Percentiles rank a stretch among this genome's conserved stretches.
Conservation (phyloP, 192 early-diverging fungal species). For the Radiomyces spectabilis region DNA sequence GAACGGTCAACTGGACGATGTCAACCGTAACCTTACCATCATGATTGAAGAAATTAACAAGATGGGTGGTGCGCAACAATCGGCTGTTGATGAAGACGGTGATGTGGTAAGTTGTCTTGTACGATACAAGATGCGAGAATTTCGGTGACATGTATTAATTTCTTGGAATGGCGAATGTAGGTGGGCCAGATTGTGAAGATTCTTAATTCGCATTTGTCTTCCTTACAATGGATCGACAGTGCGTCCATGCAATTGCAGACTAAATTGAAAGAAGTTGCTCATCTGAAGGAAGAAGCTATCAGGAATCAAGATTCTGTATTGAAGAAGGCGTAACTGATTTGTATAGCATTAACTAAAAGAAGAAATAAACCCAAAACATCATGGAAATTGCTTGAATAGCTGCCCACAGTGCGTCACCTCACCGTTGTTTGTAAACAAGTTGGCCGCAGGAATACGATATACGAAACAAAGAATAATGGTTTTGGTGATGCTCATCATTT, state of each 20-base stretch:
- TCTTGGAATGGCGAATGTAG: constrained; percentile 8
- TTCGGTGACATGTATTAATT: not conserved
- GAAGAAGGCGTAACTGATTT: no score
- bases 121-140: not conserved
- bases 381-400: no score
- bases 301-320: constrained; percentile 16
- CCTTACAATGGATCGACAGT: constrained; percentile 89
- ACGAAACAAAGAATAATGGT: no score
- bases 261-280: constrained; percentile 46
- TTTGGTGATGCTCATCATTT: no score
- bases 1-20: constrained; percentile 79
- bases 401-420: no score
- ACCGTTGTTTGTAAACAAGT: no score
- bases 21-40: constrained; percentile 63
- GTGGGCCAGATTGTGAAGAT: constrained; percentile 78
- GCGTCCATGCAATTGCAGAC: constrained; percentile 47
- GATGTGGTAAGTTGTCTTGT: constrained; percentile 4
- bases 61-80: constrained; percentile 28
- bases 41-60: constrained; percentile 86
- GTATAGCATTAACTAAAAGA: no score
- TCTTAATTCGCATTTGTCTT: constrained; percentile 84
- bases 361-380: no score
- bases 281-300: constrained; percentile 27
- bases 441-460: no score
- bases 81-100: constrained; percentile 13